Evolutionary conservation across 1,284 basidiomycete species (phyloP), one percentile per base, ranked within the genome.

Genomic region (Pascua guehoae): DNA sequence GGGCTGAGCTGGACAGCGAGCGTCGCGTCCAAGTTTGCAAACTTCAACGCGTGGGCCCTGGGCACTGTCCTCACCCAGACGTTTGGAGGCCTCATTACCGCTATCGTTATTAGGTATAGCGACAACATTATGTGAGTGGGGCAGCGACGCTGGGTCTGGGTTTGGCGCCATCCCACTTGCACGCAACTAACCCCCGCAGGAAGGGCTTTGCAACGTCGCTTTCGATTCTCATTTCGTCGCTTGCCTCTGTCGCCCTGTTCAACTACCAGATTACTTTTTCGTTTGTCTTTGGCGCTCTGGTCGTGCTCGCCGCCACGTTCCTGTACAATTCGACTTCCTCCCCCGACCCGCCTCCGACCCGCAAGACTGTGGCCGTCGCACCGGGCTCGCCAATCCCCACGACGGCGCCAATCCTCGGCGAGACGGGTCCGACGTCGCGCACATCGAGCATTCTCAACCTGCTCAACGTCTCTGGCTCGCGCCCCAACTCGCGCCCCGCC

Each of bases 151-250:
- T 48, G 38, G 18, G 2, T 4, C 41, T 41, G 41, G 24, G n/a
- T n/a, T n/a, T 17, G 32, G 38, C n/a, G n/a, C 42, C 24, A 32
- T 16, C 14, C 42, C 39, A 46, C 41, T 17, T 41, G 37, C 37
- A 24, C 36, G 47, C 46, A 36, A 48, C 51, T 53, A 8, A 47
- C 55, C 15, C n/a, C 24, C 16, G 46, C 56, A 73, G 69, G 72
- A 94, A 95, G 75, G 91, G 94, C 41, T 97, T 97, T 71, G 94
- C 94, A 12, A 95, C 93, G 5, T 90, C 87, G 64, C 81, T 97
- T 63, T 88, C 88, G 71, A 96, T 97, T 75, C 85, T 97, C 66
- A 84, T 97, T 63, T 94, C 91, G 49, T 96, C 95, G 83, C 81
- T 92, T 57, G 89, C 89, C 2, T 91, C 88, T 5, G 87, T 95